These are phyloP conservation scores for Suillus variegatus DNA, from an alignment of 768 basidiomycete species.

Conservation along the genomic window DNA sequence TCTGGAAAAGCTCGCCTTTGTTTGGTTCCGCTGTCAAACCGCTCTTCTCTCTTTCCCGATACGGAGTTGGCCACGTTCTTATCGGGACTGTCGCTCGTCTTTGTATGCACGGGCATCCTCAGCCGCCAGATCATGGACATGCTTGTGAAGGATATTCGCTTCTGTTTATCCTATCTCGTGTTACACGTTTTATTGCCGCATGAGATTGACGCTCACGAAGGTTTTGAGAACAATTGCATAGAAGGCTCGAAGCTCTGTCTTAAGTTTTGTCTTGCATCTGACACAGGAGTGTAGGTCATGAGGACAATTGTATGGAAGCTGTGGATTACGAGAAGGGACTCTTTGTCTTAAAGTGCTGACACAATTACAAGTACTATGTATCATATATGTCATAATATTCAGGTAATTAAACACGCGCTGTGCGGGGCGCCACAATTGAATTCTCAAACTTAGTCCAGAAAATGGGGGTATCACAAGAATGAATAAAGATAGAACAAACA, in stretches of 20 bases:
- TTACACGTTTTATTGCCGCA: not conserved
- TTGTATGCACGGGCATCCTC: not conserved
- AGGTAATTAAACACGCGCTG: too few species aligned
- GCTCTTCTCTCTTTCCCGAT: not conserved
- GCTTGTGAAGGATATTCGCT: not conserved
- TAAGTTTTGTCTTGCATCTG: slow-evolving; percentile 1
- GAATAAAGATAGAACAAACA: slow-evolving; percentile 15
- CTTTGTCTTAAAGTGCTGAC: not conserved
- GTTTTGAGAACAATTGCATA: slow-evolving; percentile 11
- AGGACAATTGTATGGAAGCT: slow-evolving; percentile 1
- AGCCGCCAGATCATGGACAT: not conserved
- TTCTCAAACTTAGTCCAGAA: not conserved
- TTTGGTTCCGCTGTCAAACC: slow-evolving; percentile 12
- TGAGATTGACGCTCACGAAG: slow-evolving; percentile 7
- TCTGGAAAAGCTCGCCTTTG: not conserved
- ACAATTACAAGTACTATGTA: not conserved
- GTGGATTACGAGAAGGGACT: not conserved
- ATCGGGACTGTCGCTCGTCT: not conserved
- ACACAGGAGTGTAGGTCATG: not conserved
- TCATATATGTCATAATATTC: too few species aligned
- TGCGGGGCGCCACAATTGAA: not conserved
- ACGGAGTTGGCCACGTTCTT: not conserved
- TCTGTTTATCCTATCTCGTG: not conserved
- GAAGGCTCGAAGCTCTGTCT: not conserved
- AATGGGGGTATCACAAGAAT: not conserved